Percentiles rank a stretch among this genome's conserved stretches.
phyloP scores from a whole-genome alignment of 768 basidiomycete species.

The Termitomyces sp. region DNA sequence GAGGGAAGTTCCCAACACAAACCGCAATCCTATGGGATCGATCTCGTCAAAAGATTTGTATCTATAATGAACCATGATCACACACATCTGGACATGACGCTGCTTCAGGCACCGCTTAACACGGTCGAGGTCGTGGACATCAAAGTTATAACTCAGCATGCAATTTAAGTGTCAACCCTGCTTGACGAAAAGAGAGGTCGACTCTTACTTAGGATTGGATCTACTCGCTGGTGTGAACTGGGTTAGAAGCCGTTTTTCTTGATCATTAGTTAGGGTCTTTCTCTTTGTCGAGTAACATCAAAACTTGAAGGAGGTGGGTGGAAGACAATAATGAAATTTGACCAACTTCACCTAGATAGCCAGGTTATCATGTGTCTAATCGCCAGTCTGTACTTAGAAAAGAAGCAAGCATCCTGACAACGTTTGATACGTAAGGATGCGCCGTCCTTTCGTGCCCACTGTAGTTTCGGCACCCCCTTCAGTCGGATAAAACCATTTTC shows the following conservation, averaged over 20 bases:
- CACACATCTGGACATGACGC: conserved; percentile 75
- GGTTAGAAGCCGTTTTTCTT: neutral
- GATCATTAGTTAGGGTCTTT: neutral
- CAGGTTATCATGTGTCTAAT: neutral
- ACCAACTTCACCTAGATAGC: neutral
- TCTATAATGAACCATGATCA: conserved; percentile 4
- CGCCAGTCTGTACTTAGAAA: no score
- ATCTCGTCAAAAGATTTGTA: neutral
- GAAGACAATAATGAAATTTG: neutral
- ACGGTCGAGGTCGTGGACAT: conserved; percentile 58
- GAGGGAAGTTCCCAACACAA: conserved; percentile 14
- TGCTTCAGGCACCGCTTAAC: conserved; percentile 72
- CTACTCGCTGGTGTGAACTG: neutral
- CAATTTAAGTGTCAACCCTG: neutral
- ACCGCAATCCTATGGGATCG: conserved; percentile 54
- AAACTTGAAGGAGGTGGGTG: neutral
- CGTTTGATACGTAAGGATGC: no score
- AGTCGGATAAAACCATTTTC: no score
- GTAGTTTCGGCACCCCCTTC: no score
- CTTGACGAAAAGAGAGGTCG: neutral
- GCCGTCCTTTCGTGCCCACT: no score
- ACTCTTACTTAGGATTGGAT: neutral
- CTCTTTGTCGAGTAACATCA: neutral
- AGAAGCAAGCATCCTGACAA: no score
- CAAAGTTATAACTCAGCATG: conserved; percentile 36